Evolutionary conservation across 768 basidiomycete genomes (phyloP).

Genomic region (Cubamyces lactineus): DNA sequence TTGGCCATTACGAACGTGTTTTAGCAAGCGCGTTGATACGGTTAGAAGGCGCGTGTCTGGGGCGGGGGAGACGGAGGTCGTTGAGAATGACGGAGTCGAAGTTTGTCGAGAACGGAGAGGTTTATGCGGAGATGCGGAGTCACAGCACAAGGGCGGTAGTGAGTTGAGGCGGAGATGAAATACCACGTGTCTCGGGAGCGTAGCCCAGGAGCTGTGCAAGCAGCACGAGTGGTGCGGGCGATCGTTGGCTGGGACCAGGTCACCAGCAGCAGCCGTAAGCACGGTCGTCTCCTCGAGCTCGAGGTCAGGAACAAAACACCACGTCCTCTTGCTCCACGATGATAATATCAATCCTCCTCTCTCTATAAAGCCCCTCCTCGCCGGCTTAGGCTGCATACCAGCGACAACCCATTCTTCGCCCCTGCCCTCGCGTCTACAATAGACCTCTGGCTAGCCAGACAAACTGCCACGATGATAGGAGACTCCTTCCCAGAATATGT

Average conservation of each 20-base stretch:
- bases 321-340: slow-evolving; percentile 4
- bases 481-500: slow-evolving; percentile 50
- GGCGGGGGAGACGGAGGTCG: slow-evolving; percentile 2
- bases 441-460: neutral
- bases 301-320: slow-evolving; percentile 11
- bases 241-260: neutral
- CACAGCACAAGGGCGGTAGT: neutral
- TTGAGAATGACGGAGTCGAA: slow-evolving; percentile 9
- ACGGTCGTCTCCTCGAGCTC: neutral
- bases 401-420: no score
- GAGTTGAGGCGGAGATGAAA: neutral
- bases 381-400: neutral
- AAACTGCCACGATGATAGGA: slow-evolving; percentile 33
- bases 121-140: slow-evolving; percentile 2
- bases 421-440: no score
- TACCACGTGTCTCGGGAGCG: neutral
- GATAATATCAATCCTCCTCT: neutral
- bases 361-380: neutral
- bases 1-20: slow-evolving; percentile 45
- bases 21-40: neutral
- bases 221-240: neutral
- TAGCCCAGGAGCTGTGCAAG: neutral
- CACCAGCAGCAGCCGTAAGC: neutral
- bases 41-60: neutral
- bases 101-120: neutral